phyloP scores from a whole-genome alignment of 1,284 basidiomycete genomes.

The Schizophyllum amplum region DNA sequence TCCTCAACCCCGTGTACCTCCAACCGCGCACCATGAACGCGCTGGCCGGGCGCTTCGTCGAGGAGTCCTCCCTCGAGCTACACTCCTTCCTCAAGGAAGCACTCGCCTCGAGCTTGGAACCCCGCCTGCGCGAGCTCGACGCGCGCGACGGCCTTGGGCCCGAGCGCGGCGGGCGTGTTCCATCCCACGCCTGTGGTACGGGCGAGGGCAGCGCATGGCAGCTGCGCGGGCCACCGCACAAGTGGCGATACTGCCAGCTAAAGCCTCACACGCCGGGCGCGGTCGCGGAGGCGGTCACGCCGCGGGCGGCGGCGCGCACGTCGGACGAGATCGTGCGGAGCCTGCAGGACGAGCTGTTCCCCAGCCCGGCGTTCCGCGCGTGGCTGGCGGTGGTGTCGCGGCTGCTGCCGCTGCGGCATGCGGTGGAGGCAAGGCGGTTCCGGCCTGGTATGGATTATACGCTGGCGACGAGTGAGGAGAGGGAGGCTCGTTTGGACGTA shows the following conservation, averaged over 20 bases:
- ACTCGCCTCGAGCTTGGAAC: slow-evolving; percentile 62
- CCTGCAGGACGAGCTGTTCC: slow-evolving; percentile 71
- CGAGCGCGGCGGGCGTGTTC: slow-evolving; percentile 43
- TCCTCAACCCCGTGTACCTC: slow-evolving; percentile 89
- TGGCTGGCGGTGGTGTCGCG: slow-evolving; percentile 82
- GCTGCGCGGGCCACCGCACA: slow-evolving; percentile 85
- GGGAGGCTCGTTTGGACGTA: slow-evolving; percentile 79
- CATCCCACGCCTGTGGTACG: slow-evolving; percentile 54
- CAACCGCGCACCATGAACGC: slow-evolving; percentile 74
- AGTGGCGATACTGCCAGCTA: slow-evolving; percentile 85
- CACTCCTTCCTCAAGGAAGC: slow-evolving; percentile 73
- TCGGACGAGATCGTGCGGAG: slow-evolving; percentile 53
- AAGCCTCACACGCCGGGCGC: slow-evolving; percentile 23
- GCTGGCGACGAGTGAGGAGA: slow-evolving; percentile 83
- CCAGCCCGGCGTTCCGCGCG: slow-evolving; percentile 80
- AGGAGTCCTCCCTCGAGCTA: slow-evolving; percentile 87
- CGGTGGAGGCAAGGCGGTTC: slow-evolving; percentile 80
- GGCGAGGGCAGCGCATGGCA: slow-evolving; percentile 49
- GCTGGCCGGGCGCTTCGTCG: slow-evolving; percentile 77
- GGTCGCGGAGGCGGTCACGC: slow-evolving; percentile 33
- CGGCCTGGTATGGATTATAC: slow-evolving; percentile 94
- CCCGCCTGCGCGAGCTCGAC: slow-evolving; percentile 61
- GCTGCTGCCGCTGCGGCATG: slow-evolving; percentile 68
- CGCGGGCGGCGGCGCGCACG: slow-evolving; percentile 41
- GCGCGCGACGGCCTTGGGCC: slow-evolving; percentile 57